Evolutionary conservation across 1,139 yeast genomes (phyloP).

Genomic region (Geotrichum carabidarum): DNA sequence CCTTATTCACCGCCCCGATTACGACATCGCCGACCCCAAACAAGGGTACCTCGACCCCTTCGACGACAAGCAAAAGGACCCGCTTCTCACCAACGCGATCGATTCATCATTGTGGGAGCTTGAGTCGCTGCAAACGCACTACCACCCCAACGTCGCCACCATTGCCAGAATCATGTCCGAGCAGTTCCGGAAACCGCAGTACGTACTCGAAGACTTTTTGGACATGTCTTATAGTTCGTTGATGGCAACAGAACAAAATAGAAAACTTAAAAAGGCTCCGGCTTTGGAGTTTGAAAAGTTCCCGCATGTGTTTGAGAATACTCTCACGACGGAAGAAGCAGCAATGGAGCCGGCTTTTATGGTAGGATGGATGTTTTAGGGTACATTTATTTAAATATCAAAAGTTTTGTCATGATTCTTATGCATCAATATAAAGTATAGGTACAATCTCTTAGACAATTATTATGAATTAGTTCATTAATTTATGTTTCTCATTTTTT

Average conservation of each 20-base stretch:
- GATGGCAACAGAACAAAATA: slow-evolving; percentile 65
- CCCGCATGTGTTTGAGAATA: slow-evolving; percentile 38
- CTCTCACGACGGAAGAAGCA: slow-evolving; percentile 10
- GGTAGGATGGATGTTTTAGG: slow-evolving; percentile 18
- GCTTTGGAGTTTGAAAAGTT: slow-evolving; percentile 74
- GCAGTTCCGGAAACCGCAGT: slow-evolving; percentile 81
- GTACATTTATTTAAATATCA: background rate
- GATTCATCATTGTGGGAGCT: slow-evolving; percentile 90
- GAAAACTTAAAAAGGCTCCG: slow-evolving; percentile 64
- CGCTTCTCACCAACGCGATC: slow-evolving; percentile 72
- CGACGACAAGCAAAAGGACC: slow-evolving; percentile 59
- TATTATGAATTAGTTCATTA: too few relatives aligned
- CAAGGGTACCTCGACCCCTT: slow-evolving; percentile 57
- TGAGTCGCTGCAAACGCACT: slow-evolving; percentile 75
- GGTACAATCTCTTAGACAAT: too few relatives aligned
- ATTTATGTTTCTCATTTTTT: background rate
- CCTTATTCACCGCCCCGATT: slow-evolving; percentile 58
- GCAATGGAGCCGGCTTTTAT: slow-evolving; percentile 12
- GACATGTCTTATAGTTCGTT: slow-evolving; percentile 83
- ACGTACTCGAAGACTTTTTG: slow-evolving; percentile 87
- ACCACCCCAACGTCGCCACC: slow-evolving; percentile 93
- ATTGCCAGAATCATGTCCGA: slow-evolving; percentile 82
- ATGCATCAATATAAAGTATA: too few relatives aligned
- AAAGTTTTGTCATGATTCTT: background rate
- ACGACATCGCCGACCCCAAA: slow-evolving; percentile 25